phyloP scores from a whole-genome alignment of 306 rosid genomes.

The Begonia fuchsioides region DNA sequence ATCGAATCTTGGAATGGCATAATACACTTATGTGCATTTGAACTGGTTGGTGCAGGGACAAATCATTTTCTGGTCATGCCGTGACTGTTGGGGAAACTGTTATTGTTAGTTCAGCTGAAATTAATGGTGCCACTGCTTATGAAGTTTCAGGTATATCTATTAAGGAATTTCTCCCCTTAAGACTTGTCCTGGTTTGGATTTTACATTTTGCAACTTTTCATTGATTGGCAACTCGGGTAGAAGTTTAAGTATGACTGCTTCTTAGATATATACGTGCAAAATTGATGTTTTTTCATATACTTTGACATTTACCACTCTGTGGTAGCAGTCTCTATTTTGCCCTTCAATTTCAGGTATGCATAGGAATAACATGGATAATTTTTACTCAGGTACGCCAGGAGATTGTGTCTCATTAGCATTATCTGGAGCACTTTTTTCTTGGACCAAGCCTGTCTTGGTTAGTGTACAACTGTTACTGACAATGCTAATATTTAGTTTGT shows the following conservation, averaged over 20 bases:
- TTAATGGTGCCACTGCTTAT: constrained; percentile 57
- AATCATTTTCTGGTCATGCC: constrained; percentile 82
- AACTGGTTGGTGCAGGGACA: constrained; percentile 60
- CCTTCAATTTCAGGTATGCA: too few species aligned
- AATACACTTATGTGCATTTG: constrained; percentile 21
- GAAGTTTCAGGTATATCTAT: constrained; percentile 89
- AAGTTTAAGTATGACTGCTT: too few species aligned
- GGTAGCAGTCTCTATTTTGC: too few species aligned
- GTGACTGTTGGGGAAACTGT: constrained; percentile 70
- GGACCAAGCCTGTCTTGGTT: constrained; percentile 92
- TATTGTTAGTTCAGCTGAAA: constrained; percentile 53
- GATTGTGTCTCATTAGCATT: constrained; percentile 91
- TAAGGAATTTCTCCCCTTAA: too few species aligned
- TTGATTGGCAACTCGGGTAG: too few species aligned
- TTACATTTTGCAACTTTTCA: too few species aligned
- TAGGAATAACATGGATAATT: background rate
- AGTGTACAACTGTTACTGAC: constrained; percentile 20
- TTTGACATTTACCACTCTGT: too few species aligned
- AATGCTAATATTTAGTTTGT: constrained; percentile 5
- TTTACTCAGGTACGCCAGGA: constrained; percentile 68
- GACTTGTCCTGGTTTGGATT: too few species aligned
- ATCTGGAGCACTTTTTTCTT: constrained; percentile 90
- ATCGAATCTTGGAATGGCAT: constrained; percentile 10
- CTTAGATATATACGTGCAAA: too few species aligned
- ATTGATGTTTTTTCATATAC: too few species aligned